Conservation (phyloP, 164 flowering plant genomes). For the Vitis cinerea region DNA sequence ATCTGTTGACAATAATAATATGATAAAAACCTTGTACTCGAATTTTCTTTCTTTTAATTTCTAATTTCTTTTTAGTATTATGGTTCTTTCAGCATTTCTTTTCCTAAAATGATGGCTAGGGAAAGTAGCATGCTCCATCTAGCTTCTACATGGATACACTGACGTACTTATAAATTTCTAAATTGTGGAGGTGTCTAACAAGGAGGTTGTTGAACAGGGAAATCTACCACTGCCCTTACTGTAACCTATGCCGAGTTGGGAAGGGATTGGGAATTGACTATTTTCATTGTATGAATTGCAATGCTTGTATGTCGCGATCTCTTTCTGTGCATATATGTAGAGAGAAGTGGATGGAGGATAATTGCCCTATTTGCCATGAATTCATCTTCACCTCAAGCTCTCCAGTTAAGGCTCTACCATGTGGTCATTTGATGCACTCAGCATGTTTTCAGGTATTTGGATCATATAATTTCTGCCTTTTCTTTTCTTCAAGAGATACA, state of each 20-base stretch:
- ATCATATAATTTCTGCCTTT: not conserved
- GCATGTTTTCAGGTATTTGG: constrained; percentile 74
- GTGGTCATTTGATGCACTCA: constrained; percentile 98
- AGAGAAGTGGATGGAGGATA: constrained; percentile 76
- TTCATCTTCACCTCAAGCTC: constrained; percentile 73
- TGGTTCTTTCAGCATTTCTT: not conserved
- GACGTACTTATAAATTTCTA: too few relatives aligned
- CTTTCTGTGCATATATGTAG: constrained; percentile 67
- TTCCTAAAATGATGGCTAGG: too few relatives aligned
- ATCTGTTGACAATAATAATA: too few relatives aligned
- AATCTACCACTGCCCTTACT: constrained; percentile 93
- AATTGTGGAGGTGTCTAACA: constrained; percentile 12
- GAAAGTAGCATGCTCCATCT: too few relatives aligned
- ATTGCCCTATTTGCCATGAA: constrained; percentile 92
- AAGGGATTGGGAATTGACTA: constrained; percentile 85
- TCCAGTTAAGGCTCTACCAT: constrained; percentile 80
- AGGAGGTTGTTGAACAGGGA: constrained; percentile 47
- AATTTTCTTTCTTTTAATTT: too few relatives aligned
- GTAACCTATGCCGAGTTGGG: constrained; percentile 90
- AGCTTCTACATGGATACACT: too few relatives aligned
- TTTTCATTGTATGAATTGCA: constrained; percentile 97
- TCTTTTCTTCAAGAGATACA: not conserved
- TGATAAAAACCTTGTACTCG: too few relatives aligned
- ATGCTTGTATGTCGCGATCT: constrained; percentile 76
- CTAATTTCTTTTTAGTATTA: not conserved